Percentiles rank a stretch among this genome's conserved stretches.
These are phyloP conservation scores for Davidsoniella australis DNA, from an alignment of 2,329 filamentous ascomycete genomes.

Conservation along the genomic window DNA sequence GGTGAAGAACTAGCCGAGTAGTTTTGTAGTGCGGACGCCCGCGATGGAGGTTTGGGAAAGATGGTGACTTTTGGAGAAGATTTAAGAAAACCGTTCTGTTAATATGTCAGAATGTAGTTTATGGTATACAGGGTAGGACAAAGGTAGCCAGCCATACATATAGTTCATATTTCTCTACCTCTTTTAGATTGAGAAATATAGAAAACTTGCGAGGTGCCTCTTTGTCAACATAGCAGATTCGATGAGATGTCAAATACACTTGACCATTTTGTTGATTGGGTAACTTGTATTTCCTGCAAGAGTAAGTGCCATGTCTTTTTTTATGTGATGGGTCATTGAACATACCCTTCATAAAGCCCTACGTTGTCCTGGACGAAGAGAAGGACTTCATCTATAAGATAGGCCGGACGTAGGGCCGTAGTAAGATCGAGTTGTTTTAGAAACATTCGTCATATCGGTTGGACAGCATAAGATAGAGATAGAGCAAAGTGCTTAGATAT, in stretches of 20 bases:
- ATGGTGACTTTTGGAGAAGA: slow-evolving; percentile 89
- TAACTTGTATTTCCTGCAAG: slow-evolving; percentile 75
- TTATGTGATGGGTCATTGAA: neutral
- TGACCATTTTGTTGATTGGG: slow-evolving; percentile 88
- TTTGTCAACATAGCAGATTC: slow-evolving; percentile 87
- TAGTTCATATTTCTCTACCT: slow-evolving; percentile 79
- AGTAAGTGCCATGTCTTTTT: slow-evolving; percentile 11
- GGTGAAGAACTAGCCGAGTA: neutral
- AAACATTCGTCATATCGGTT: slow-evolving; percentile 59
- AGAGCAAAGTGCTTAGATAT: neutral
- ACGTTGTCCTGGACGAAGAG: slow-evolving; percentile 96
- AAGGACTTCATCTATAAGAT: slow-evolving; percentile 83
- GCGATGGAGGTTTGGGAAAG: slow-evolving; percentile 62
- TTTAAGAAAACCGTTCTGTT: slow-evolving; percentile 65
- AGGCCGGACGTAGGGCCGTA: slow-evolving; percentile 80
- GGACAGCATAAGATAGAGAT: slow-evolving; percentile 16
- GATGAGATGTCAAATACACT: slow-evolving; percentile 89
- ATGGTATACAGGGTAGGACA: slow-evolving; percentile 3
- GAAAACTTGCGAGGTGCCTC: slow-evolving; percentile 72
- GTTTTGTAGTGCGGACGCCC: slow-evolving; percentile 21
- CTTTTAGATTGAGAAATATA: slow-evolving; percentile 70
- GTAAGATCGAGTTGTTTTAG: slow-evolving; percentile 90
- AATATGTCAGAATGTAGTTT: neutral
- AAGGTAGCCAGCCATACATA: slow-evolving; percentile 39
- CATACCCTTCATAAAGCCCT: slow-evolving; percentile 86